Base-by-base conservation (phyloP, 75 land plant genomes). In the Selaginella moellendorffii region DNA sequence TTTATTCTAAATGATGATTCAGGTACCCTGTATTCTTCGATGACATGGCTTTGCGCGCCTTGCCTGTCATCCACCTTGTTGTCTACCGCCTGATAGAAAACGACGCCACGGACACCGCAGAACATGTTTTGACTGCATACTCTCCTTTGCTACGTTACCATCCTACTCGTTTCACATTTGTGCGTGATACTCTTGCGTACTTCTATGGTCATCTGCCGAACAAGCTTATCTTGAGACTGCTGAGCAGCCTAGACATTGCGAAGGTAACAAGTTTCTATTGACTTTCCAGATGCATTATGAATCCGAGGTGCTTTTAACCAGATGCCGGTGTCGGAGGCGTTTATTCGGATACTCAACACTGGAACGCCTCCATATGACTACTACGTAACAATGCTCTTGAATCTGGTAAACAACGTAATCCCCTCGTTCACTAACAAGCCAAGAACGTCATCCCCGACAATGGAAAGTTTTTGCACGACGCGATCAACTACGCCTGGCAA, bases 161-260 rank as follows among this genome's bases (percentile, higher is more conserved):
- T 70, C 99, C 96, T 24, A 67, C 82, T 5, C 80, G 87, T 30
- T 86, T 95, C 74, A 82, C 91, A 56, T 95, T 95, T 76, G 99
- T 95, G 23, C 88, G 99, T 29, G 99, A 90, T 30, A 89, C 83
- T 22, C 91, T 95, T 70, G 97, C 99, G 61, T 95, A 95, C 65
- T 95, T 95, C 66, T 85, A 95, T 79, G 91, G 99, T 2, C 83
- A 80, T 69, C 84, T 95, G 24, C 99, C 99, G 8, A 78, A 68
- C 69, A 95, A 95, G 71, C 83, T 95, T 30, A 79, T 86, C 28
- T 51, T 82, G 27, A 77, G 97, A 52, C 88, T 95, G 54, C 72
- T 95, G 20, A 79, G 77, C 61, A 81, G 82, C 23, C 80, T 95
- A 61, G 99, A 86, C 62, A 52, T 83, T 26, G 26, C 73, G n/a